Evolutionary conservation across 306 rosid genomes (phyloP), one percentile per base, ranked within the genome.

Genomic region (Dalbergia cultrata): DNA sequence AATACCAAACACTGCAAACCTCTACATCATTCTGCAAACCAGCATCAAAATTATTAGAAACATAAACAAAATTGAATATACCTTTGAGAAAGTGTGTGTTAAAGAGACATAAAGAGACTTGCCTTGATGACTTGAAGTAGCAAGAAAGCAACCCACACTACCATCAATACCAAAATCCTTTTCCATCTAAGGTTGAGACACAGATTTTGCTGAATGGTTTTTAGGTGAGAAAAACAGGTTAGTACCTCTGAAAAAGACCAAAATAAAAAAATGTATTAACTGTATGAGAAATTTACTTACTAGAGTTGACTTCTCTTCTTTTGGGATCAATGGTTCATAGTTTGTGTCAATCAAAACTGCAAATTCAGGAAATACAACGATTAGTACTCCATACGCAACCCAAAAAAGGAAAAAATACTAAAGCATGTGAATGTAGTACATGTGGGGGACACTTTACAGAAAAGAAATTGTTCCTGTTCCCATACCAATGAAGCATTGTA

Each of bases 81-180:
- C 13, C 0, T 70, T 65, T 43, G 52, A 56, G 74, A 13, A 5
- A 1, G 53, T 47, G 14, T 10, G 1, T 47, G 53, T 47, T 10
- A 4, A 33, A 61, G 73, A 70, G 50, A 47, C 5, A 37, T 26
- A 8, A 19, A n/a, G 61, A 74, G 33, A 64, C 76, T 92, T 62
- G 72, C 98, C 92, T 92, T 95, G 68, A 91, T 37, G 81, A 95
- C 74, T 85, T 95, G 97, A 79, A 95, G 85, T 54, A 83, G 76
- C 41, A 95, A 90, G 83, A 92, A 95, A 82, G 54, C 66, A 74
- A 56, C 75, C 98, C 97, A 95, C 14, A 92, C 92, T 22, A 13
- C 10, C 11, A 90, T 7, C 66, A 92, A 72, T 31, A 84, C 87
- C 26, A 81, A 43, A 59, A 89, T 34, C 87, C 87, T 81, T 78